Evolutionary conservation across 2,329 filamentous ascomycete species (phyloP), one percentile per base, ranked within the genome.

Genomic region (Cercospora zeae-maydis): DNA sequence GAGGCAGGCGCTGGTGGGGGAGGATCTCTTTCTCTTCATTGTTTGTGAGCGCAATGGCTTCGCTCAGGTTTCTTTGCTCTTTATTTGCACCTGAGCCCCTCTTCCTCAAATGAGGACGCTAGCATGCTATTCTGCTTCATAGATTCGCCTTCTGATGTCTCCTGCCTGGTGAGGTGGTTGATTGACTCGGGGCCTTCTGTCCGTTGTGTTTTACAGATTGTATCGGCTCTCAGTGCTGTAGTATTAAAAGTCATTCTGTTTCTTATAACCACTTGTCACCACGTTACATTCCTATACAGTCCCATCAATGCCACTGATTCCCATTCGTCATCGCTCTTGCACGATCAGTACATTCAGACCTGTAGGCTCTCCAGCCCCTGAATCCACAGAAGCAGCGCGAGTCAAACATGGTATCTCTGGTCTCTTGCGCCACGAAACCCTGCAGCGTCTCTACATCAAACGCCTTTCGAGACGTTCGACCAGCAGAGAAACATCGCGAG

Each of bases 161-260:
- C 79, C 78, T 75, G 53, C 66, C 67, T 65, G 1, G 58, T 55
- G 16, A 45, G 67, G 76, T 77, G 78, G 67, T 71, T 61, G 67
- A 71, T 82, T 78, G 80, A 82, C 80, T 82, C 80, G 80, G 81
- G 79, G 79, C 78, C 71, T 69, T 65, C 66, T 47, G 57, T 37
- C 37, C 14, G 53, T 39, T 51, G 59, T 39, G 55, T 62, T 62
- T 27, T 24, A 52, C 39, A 47, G 49, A 59, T 55, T 37, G 58
- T 31, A 49, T 31, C 16, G 16, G 55, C 55, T 58, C 55, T 58
- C 55, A 58, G 55, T 33, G 55, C 55, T 58, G 39, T 47, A 56
- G 34, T 21, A 54, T 11, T 27, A 56, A 56, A 56, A 56, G 53
- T 56, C 13, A 16, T 52, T 52, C 47, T 30, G 30, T 24, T 51